Evolutionary conservation across 2,329 filamentous ascomycete species (phyloP), one percentile per base, ranked within the genome.

Genomic region (Pseudopithomyces chartarum): DNA sequence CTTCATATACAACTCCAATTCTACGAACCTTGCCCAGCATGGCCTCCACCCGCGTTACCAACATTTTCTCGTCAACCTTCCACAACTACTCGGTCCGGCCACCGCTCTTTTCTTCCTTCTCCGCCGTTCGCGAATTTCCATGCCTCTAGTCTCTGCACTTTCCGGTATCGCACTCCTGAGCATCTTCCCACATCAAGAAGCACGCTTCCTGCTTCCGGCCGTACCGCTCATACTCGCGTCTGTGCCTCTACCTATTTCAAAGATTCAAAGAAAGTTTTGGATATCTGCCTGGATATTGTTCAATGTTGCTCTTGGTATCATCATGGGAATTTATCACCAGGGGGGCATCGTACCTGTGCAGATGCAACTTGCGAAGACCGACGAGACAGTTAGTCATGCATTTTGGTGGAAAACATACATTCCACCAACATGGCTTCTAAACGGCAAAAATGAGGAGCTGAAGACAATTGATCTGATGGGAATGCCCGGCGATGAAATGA

Each of bases 391-490:
- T 8, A 87, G 86, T 1, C 82, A 88, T 33, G 88, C 88, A 3
- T 81, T 90, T 49, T 94, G 90, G 90, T 94, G 90, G 90, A 93
- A 92, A 73, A 93, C 90, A 1, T 93, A 93, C 71, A 90, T 87
- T 71, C 90, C 90, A 17, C 90, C 90, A 0, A 88, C 89, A 34
- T 94, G 90, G 90, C 82, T 94, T 19, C 80, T 93, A 6, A 89
- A 92, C 62, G 88, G 89, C 52, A 90, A 90, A 74, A 92, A 90
- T 62, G 84, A 87, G 63, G 82, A 90, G 10, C 76, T 92, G n/a
- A 81, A 78, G 29, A 93, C 90, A 1, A 81, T 82, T 57, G 90
- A 93, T 67, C 79, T 92, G 19, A 92, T 92, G 86, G 88, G 90
- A 3, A 84, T 90, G 76, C 80, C 84, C 38, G 87, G 87, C 6